These are phyloP conservation scores for Middelhovenomyces tepae DNA, from an alignment of 805 yeast species.

Conservation along the genomic window DNA sequence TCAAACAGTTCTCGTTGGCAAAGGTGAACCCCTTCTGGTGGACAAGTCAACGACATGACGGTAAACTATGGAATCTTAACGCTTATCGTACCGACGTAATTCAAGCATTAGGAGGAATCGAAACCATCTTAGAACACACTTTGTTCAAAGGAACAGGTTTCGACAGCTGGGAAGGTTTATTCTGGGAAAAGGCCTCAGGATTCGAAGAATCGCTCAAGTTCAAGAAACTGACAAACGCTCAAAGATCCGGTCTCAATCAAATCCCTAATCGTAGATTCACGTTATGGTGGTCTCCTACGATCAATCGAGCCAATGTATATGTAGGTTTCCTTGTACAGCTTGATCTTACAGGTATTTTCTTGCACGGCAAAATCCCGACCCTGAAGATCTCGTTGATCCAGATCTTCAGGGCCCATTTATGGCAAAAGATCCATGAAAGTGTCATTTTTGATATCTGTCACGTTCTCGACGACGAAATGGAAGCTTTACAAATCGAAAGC, in stretches of 20 bases:
- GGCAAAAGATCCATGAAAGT: slow-evolving; percentile 98
- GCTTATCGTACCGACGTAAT: slow-evolving; percentile 93
- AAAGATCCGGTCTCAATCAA: slow-evolving; percentile 92
- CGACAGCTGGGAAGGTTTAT: slow-evolving; percentile 96
- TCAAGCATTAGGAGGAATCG: slow-evolving; percentile 95
- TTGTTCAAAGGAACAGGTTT: slow-evolving; percentile 95
- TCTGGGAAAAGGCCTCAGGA: slow-evolving; percentile 98
- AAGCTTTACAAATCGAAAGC: slow-evolving; percentile 68
- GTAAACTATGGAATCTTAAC: slow-evolving; percentile 88
- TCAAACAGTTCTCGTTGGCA: slow-evolving; percentile 61
- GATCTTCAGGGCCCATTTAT: slow-evolving; percentile 92
- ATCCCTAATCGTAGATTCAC: slow-evolving; percentile 97
- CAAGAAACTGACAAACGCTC: slow-evolving; percentile 94
- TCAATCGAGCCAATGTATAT: slow-evolving; percentile 94
- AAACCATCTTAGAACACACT: slow-evolving; percentile 90
- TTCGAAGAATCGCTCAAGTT: slow-evolving; percentile 94
- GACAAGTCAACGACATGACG: slow-evolving; percentile 90
- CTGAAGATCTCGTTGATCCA: slow-evolving; percentile 91
- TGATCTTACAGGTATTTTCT: slow-evolving; percentile 91
- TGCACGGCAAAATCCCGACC: slow-evolving; percentile 97
- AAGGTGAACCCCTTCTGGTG: slow-evolving; percentile 92
- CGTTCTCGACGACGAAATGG: slow-evolving; percentile 79
- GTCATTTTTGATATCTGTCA: slow-evolving; percentile 89
- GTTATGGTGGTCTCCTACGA: slow-evolving; percentile 99
- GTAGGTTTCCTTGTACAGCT: slow-evolving; percentile 95